Evolutionary conservation across 441 rosid genomes (phyloP).

Genomic region (Erysimum pusillum): DNA sequence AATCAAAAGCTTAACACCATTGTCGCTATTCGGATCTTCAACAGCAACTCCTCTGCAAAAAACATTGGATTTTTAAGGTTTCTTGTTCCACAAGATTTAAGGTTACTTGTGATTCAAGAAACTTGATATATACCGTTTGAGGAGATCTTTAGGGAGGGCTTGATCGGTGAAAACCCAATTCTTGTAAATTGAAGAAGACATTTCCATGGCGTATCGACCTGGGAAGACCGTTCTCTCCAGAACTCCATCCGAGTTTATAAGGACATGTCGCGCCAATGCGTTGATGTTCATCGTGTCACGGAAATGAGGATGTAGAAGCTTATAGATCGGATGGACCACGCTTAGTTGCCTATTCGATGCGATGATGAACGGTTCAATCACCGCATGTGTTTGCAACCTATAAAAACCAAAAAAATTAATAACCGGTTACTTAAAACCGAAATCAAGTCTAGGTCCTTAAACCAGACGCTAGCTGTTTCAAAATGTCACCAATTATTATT

Average conservation of each 20-base stretch:
- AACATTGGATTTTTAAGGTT: background rate
- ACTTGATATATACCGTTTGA: conserved; percentile 61
- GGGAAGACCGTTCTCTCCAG: conserved; percentile 78
- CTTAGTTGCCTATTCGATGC: conserved; percentile 84
- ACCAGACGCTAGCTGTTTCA: background rate
- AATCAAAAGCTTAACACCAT: conserved; percentile 69
- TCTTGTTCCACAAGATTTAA: background rate
- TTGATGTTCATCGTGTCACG: conserved; percentile 92
- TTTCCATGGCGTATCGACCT: conserved; percentile 74
- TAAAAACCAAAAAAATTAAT: conserved; percentile 16
- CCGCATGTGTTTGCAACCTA: conserved; percentile 90
- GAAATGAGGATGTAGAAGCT: conserved; percentile 92
- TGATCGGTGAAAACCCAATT: conserved; percentile 83
- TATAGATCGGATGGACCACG: conserved; percentile 82
- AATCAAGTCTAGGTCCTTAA: background rate
- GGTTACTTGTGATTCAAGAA: background rate
- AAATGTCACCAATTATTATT: conserved; percentile 39
- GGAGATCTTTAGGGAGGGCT: conserved; percentile 79
- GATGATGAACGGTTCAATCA: conserved; percentile 84
- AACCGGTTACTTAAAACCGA: background rate
- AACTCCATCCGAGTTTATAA: conserved; percentile 82
- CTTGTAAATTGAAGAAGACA: conserved; percentile 79
- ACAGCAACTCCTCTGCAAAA: conserved; percentile 82
- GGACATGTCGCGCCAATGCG: conserved; percentile 81
- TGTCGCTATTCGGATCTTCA: conserved; percentile 54